phyloP scores from a whole-genome alignment of 768 basidiomycete genomes.

The Cyathus striatus region DNA sequence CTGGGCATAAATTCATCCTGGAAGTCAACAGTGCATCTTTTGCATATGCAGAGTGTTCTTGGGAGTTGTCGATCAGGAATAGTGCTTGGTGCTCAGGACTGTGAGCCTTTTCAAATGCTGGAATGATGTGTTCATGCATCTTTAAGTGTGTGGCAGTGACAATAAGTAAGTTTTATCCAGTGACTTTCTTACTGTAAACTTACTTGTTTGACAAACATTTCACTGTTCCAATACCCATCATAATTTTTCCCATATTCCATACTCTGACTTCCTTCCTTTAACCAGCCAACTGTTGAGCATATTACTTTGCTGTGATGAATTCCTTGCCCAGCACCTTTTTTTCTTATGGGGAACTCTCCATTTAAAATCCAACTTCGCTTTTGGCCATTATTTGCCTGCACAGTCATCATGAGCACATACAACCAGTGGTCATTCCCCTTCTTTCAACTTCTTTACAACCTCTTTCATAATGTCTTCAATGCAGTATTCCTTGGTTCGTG shows the following conservation, averaged over 20 bases:
- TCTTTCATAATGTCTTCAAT: background rate
- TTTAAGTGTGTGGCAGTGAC: too few relatives aligned
- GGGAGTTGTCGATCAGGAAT: constrained; percentile 16
- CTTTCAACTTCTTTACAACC: background rate
- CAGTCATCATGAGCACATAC: constrained; percentile 29
- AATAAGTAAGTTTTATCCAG: background rate
- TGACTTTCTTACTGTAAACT: constrained; percentile 8
- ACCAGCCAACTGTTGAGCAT: constrained; percentile 23
- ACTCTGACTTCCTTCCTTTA: constrained; percentile 23
- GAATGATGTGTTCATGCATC: too few relatives aligned
- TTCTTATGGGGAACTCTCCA: constrained; percentile 24
- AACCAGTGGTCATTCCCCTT: constrained; percentile 19
- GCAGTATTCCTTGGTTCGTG: background rate
- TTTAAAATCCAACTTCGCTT: constrained; percentile 28
- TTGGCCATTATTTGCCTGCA: constrained; percentile 30
- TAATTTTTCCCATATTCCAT: constrained; percentile 40
- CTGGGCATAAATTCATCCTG: constrained; percentile 18
- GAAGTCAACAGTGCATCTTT: constrained; percentile 11
- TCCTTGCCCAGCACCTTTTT: constrained; percentile 32
- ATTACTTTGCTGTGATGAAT: constrained; percentile 32
- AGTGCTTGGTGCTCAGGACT: constrained; percentile 9
- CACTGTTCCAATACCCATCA: constrained; percentile 31
- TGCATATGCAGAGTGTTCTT: constrained; percentile 17
- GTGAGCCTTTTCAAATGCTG: too few relatives aligned
- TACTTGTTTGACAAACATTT: constrained; percentile 16